Conservation (phyloP, 768 basidiomycete species). For the Tylopilus felleus region DNA sequence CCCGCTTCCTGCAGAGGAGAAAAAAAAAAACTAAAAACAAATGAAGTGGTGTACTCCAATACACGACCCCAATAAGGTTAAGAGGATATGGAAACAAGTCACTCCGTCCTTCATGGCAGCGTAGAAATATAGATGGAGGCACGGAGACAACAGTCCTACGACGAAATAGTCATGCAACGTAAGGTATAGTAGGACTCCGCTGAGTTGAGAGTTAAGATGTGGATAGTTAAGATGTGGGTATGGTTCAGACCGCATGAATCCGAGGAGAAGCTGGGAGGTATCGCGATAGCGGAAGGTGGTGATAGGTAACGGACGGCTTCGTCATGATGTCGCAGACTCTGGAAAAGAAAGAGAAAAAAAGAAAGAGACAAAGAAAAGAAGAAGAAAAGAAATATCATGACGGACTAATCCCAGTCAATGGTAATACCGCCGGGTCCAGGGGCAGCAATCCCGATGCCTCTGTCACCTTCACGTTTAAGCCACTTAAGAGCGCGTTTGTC, state of each 20-base stretch:
- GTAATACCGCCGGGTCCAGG: conserved; percentile 65
- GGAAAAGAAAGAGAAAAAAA: background rate
- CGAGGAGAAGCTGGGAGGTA: conserved; percentile 15
- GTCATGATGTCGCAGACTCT: conserved; percentile 1
- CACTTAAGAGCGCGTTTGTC: conserved; percentile 81
- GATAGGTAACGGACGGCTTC: background rate
- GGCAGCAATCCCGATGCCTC: conserved; percentile 67
- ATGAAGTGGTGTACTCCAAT: conserved; percentile 2
- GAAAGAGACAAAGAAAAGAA: background rate
- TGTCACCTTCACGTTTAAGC: conserved; percentile 73
- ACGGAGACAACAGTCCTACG: conserved; percentile 15
- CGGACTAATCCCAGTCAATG: conserved; percentile 71
- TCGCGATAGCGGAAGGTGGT: conserved; percentile 16
- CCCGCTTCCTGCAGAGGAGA: background rate
- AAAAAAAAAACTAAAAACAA: conserved; percentile 7
- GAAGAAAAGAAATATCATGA: background rate
- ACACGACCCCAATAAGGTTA: conserved; percentile 27
- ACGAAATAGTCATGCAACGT: conserved; percentile 24
- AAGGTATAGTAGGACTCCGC: conserved; percentile 24
- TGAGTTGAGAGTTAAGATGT: conserved; percentile 2
- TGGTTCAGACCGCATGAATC: conserved; percentile 2
- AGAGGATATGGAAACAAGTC: conserved; percentile 15
- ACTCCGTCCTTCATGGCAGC: conserved; percentile 16
- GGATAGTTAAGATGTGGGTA: conserved; percentile 8
- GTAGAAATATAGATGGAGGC: conserved; percentile 13